Conservation (phyloP, 768 basidiomycete genomes). For the Basidioascus undulatus region DNA sequence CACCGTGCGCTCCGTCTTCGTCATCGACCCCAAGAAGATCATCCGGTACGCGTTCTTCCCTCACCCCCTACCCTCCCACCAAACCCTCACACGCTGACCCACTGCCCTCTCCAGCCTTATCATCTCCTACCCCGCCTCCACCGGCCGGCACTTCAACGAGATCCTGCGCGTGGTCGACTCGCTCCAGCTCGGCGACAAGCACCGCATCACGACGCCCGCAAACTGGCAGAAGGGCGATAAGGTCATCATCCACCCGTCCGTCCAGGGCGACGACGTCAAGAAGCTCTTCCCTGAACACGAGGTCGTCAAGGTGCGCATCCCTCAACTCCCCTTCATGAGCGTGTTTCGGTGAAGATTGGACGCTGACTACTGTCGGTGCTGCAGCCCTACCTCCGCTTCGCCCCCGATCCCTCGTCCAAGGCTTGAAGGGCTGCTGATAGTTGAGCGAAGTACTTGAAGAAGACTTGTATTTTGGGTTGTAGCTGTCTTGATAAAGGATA, state of each 20-base stretch:
- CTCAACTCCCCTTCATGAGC: not conserved
- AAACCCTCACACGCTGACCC: too few relatives aligned
- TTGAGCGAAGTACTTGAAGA: too few relatives aligned
- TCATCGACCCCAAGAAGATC: slow-evolving; percentile 89
- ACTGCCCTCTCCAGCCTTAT: not conserved
- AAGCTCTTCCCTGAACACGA: slow-evolving; percentile 65
- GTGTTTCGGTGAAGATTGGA: not conserved
- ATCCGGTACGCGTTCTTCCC: too few relatives aligned
- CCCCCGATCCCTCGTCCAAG: too few relatives aligned
- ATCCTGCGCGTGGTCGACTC: slow-evolving; percentile 62
- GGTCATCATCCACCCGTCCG: slow-evolving; percentile 64
- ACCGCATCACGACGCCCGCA: slow-evolving; percentile 17
- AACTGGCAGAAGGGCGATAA: slow-evolving; percentile 77
- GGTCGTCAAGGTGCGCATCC: slow-evolving; percentile 38
- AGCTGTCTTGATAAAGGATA: too few relatives aligned
- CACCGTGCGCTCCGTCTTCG: slow-evolving; percentile 91
- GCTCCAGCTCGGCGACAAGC: slow-evolving; percentile 48
- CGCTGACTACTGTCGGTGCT: not conserved
- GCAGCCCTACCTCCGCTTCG: slow-evolving; percentile 60
- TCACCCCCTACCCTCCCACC: slow-evolving; percentile 54
- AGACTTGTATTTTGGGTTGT: too few relatives aligned
- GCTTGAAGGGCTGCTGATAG: too few relatives aligned
- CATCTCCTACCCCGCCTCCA: slow-evolving; percentile 30
- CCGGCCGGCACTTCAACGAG: slow-evolving; percentile 78
- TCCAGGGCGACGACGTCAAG: slow-evolving; percentile 70